Evolutionary conservation across 176 grass and related monocot species (phyloP).

Genomic region (Cenchrus fungigraminus): DNA sequence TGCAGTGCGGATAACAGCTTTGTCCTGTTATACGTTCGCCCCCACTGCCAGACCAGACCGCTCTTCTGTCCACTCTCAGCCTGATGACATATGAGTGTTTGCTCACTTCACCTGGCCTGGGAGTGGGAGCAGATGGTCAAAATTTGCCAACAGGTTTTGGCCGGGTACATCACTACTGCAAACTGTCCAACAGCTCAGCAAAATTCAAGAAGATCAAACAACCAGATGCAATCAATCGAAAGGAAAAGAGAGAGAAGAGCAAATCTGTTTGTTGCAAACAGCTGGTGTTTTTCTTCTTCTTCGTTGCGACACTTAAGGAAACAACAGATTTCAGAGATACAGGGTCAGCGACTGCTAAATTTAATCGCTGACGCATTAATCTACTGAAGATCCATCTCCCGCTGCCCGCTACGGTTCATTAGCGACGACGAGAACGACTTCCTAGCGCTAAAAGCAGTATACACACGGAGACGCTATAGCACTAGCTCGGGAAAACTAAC

Average conservation of each 20-base stretch:
- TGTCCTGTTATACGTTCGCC: neutral
- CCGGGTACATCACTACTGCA: neutral
- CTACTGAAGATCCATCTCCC: neutral
- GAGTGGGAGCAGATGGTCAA: constrained; percentile 25
- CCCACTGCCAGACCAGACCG: neutral
- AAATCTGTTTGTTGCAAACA: constrained; percentile 3
- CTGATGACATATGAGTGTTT: neutral
- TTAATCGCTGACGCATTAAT: neutral
- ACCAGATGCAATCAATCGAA: neutral
- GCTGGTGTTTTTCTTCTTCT: neutral
- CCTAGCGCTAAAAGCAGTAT: constrained; percentile 33
- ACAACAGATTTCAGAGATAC: constrained; percentile 25
- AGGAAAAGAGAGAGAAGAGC: neutral
- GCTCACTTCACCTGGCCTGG: neutral
- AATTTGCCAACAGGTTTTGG: neutral
- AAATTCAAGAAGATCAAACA: neutral
- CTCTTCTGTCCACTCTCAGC: neutral
- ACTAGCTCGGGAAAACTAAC: neutral
- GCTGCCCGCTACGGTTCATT: constrained; percentile 28
- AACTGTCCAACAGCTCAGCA: neutral
- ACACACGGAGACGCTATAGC: constrained; percentile 12
- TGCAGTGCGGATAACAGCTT: constrained; percentile 31
- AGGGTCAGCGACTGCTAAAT: constrained; percentile 2
- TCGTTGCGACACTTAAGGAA: neutral
- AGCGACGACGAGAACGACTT: neutral